Conservation (phyloP, 1,284 basidiomycete species). For the Marasmius fiardii region DNA sequence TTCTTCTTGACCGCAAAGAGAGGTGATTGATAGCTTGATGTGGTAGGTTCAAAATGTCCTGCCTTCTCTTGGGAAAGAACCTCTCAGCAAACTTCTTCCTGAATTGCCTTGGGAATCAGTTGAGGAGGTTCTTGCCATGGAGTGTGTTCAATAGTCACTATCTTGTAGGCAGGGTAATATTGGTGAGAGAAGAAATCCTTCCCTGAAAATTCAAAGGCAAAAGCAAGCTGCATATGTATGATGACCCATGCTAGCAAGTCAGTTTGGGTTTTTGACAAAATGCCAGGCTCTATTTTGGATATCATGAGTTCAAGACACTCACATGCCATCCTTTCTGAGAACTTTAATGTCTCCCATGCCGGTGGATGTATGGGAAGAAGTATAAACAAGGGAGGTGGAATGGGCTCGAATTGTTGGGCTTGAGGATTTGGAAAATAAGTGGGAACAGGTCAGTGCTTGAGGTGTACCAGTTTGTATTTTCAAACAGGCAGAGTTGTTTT, state of each 20-base stretch:
- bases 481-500: neutral
- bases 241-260: conserved; percentile 24
- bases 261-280: conserved; percentile 19
- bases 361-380: conserved; percentile 19
- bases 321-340: conserved; percentile 10
- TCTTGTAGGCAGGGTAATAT: conserved; percentile 31
- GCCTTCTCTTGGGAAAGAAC: conserved; percentile 21
- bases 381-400: conserved; percentile 10
- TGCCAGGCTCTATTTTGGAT: conserved; percentile 10
- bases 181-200: conserved; percentile 25
- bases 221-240: conserved; percentile 14
- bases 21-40: conserved; percentile 25
- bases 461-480: conserved; percentile 29
- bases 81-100: conserved; percentile 19
- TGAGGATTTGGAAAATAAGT: conserved; percentile 25
- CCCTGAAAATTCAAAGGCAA: conserved; percentile 27
- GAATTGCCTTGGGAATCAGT: conserved; percentile 22
- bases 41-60: conserved; percentile 27
- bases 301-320: conserved; percentile 18
- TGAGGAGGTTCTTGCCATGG: conserved; percentile 28
- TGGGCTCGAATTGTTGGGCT: conserved; percentile 21
- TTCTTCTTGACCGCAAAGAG: conserved; percentile 32
- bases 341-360: conserved; percentile 6
- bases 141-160: conserved; percentile 28
- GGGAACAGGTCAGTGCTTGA: conserved; percentile 27